Base-by-base conservation (phyloP, 2,329 filamentous ascomycete genomes). In the Neoascochyta sp. region DNA sequence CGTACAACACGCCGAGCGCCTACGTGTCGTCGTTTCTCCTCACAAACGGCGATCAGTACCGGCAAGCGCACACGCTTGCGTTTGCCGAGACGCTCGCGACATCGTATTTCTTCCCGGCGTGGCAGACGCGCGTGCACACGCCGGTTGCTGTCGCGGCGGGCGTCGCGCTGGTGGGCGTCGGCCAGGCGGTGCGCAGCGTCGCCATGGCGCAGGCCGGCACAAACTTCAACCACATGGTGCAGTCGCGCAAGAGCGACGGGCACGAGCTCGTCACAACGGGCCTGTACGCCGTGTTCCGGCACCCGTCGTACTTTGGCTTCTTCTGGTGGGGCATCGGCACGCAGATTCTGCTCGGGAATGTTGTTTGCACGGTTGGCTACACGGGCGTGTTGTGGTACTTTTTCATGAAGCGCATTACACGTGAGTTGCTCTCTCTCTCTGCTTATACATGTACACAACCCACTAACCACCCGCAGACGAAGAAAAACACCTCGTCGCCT, bases 241-340 rank as follows among this genome's bases (percentile, higher is more conserved):
- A 92, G 63, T 78, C 66, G 24, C 64, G 76, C 42, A 77, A 71
- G 40, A 83, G 80, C 52, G 74, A 79, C 4, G 78, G 77, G 1
- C 92, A 98, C 62, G 71, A 71, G 25, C 74, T 98, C n/a, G 85
- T 98, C 3, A 94, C 83, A 0, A 70, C 70, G 16, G 92, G 92
- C 1, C 68, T 96, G 18, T 98, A 96, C 62, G 68, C 69, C 6
- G 62, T 75, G 24, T 68, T 93, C 29, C 72, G 92, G 14, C 92
- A 98, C 63, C 92, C 92, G 9, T 84, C 83, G 36, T 98, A 98
- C 65, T 95, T 96, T 68, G 92, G 90, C 3, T 98, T 95, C 69
- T 98, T 95, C 65, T 96, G 88, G 80, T 98, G 90, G 90, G 87
- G 86, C 0, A 56, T 96, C n/a, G 92, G 92, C 4, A 95, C 89